These are phyloP conservation scores for Speleostelium caveatum DNA, from an alignment of 78 protist genomes.

Conservation along the genomic window DNA sequence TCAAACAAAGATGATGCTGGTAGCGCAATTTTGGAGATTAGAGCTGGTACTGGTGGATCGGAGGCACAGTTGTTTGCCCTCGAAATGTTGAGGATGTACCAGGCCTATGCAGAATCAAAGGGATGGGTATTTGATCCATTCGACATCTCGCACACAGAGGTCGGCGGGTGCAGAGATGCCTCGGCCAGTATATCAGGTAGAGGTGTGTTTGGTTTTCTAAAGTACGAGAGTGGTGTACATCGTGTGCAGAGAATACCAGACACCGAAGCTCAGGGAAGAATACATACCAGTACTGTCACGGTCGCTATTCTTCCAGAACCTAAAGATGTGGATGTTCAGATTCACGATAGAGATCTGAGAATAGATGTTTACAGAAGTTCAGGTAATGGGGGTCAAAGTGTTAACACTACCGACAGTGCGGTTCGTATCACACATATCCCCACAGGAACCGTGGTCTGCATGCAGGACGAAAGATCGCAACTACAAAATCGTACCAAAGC, in stretches of 20 bases:
- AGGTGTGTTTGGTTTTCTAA: conserved; percentile 84
- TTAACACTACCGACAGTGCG: conserved; percentile 95
- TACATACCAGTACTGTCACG: conserved; percentile 92
- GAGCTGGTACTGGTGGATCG: conserved; percentile 92
- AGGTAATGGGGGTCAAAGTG: conserved; percentile 97
- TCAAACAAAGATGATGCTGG: conserved; percentile 63
- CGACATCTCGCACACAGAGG: conserved; percentile 6
- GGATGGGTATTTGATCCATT: conserved; percentile 87
- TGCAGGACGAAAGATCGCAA: conserved; percentile 93
- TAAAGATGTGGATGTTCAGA: conserved; percentile 66
- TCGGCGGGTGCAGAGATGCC: conserved; percentile 87
- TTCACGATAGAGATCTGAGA: conserved; percentile 69
- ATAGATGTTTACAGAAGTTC: conserved; percentile 81
- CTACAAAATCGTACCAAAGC: conserved; percentile 89
- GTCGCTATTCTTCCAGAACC: conserved; percentile 93
- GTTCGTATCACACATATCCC: conserved; percentile 94
- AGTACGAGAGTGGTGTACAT: conserved; percentile 94
- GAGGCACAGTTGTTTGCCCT: conserved; percentile 91
- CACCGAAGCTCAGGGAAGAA: conserved; percentile 91
- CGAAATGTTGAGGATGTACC: conserved; percentile 91
- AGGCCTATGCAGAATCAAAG: conserved; percentile 18
- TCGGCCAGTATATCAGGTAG: conserved; percentile 70
- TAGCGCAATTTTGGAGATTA: conserved; percentile 83
- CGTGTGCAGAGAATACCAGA: conserved; percentile 96
- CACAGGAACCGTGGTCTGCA: conserved; percentile 88